A percentile compares a stretch with the other conserved stretches of the same genome.
These are phyloP conservation scores for Aspergillus phoenicis DNA, from an alignment of 2,329 filamentous ascomycete species.

Conservation along the genomic window DNA sequence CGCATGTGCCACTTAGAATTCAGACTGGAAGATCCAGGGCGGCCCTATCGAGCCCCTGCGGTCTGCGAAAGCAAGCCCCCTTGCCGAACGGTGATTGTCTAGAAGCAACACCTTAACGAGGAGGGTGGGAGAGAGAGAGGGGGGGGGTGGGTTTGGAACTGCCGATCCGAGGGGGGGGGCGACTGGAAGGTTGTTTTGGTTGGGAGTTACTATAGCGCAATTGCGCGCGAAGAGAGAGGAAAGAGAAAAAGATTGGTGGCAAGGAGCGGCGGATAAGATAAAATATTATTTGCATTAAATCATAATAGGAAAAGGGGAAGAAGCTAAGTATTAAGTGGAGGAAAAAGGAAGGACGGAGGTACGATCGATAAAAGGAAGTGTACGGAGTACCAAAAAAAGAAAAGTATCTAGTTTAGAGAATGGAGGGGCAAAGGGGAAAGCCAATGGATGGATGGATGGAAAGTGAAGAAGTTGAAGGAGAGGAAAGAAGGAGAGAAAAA, in stretches of 20 bases:
- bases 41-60: slow-evolving; percentile 20
- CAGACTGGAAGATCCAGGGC: slow-evolving; percentile 13
- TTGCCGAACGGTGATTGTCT: slow-evolving; percentile 23
- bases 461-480: neutral
- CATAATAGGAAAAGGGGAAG: slow-evolving; percentile 6
- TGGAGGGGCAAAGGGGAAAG: too few relatives aligned
- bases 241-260: slow-evolving; percentile 7
- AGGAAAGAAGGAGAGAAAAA: slow-evolving; percentile 1
- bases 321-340: neutral
- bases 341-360: neutral
- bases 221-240: slow-evolving; percentile 6
- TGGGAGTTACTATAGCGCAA: slow-evolving; percentile 7
- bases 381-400: slow-evolving; percentile 1
- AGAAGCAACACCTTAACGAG: slow-evolving; percentile 14
- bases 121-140: slow-evolving; percentile 7
- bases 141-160: neutral
- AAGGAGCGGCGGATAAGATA: slow-evolving; percentile 1
- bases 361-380: neutral
- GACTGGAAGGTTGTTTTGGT: slow-evolving; percentile 5
- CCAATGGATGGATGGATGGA: neutral
- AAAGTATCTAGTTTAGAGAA: neutral
- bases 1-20: slow-evolving; percentile 20
- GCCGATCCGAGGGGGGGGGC: neutral
- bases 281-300: slow-evolving; percentile 1
- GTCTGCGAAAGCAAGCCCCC: slow-evolving; percentile 16